These are phyloP conservation scores for Phaeosphaeria sp. DNA, from an alignment of 2,329 filamentous ascomycete species.

Conservation along the genomic window DNA sequence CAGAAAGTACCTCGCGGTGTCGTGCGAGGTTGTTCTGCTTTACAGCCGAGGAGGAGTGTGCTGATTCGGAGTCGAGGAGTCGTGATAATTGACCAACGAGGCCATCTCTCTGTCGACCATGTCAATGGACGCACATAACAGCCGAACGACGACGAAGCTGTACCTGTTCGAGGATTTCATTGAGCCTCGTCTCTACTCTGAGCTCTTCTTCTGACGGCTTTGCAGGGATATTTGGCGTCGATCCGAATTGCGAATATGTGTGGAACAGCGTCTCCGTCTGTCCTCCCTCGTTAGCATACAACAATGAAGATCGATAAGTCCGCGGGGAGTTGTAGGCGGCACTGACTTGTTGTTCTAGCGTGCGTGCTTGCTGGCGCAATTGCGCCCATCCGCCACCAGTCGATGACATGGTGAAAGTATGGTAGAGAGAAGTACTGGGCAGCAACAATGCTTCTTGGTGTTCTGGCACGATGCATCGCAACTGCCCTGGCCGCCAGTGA, in stretches of 20 bases:
- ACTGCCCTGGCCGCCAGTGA: conserved; percentile 14
- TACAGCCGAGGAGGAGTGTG: conserved; percentile 85
- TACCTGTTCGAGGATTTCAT: conserved; percentile 85
- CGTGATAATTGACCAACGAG: conserved; percentile 83
- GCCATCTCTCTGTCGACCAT: conserved; percentile 70
- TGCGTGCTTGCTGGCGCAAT: conserved; percentile 88
- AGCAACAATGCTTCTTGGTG: conserved; percentile 14
- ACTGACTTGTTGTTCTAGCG: conserved; percentile 85
- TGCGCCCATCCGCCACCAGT: conserved; percentile 77
- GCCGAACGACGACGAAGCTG: conserved; percentile 9
- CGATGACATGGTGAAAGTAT: conserved; percentile 41
- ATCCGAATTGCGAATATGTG: conserved; percentile 88
- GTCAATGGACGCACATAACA: conserved; percentile 6
- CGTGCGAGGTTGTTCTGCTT: conserved; percentile 96
- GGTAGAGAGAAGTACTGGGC: conserved; percentile 5
- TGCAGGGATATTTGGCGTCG: conserved; percentile 76
- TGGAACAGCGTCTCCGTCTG: conserved; percentile 86
- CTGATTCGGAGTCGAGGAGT: conserved; percentile 89
- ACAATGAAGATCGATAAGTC: conserved; percentile 18
- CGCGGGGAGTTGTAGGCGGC: conserved; percentile 8
- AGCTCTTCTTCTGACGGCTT: conserved; percentile 87
- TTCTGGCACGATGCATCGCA: conserved; percentile 32
- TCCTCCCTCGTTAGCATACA: conserved; percentile 30
- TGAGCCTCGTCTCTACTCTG: conserved; percentile 78
- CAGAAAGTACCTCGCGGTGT: conserved; percentile 85